Base-by-base conservation (phyloP, 176 grass and related monocot species). In the Phragmites australis region DNA sequence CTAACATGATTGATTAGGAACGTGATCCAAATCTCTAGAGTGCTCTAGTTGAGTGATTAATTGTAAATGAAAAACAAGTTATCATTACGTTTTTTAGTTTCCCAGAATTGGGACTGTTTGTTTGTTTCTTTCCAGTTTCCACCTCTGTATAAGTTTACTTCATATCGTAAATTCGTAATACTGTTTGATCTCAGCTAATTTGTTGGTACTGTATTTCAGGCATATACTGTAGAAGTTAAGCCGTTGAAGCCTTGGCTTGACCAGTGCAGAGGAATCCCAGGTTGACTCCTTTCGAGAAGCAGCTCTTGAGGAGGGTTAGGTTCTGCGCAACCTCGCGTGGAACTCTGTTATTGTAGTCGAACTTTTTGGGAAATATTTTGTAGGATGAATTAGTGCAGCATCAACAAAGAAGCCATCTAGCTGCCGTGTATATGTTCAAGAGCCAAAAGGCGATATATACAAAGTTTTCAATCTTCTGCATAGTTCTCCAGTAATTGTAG, bases 151-250 rank as follows among this genome's bases (percentile, higher is more conserved):
- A 73, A 57, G 21, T 42, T 40, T 23, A 39, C 18, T 22, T 5
- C 47, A 66, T 32, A 22, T 73, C 1, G 23, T 68, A 8, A 66
- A 25, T 17, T 73, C 1, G 23, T 68, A 8, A 65, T 65, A 40
- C 34, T 17, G 12, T 40, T 80, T 56, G 9, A 45, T 16, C 65
- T 45, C 37, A 16, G n/a, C 49, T 76, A 37, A 76, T 62, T 15
- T 32, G 12, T 19, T 22, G 76, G 1, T 82, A 10, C 7, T 18
- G 6, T 73, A 25, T 86, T 82, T 73, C 79, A 90, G 88, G 88
- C 79, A 72, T 82, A 78, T 82, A 82, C 83, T 59, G 16, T 72
- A 78, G 83, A 69, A 21, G 60, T 89, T 78, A 59, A 77, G 78
- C 66, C 72, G 66, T 82, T 82, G 41, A 85, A 86, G 65, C 18